Percentiles rank a stretch among this genome's conserved stretches.
Conservation (phyloP, 2,329 filamentous ascomycete species). For the Leptographium wingfieldii region DNA sequence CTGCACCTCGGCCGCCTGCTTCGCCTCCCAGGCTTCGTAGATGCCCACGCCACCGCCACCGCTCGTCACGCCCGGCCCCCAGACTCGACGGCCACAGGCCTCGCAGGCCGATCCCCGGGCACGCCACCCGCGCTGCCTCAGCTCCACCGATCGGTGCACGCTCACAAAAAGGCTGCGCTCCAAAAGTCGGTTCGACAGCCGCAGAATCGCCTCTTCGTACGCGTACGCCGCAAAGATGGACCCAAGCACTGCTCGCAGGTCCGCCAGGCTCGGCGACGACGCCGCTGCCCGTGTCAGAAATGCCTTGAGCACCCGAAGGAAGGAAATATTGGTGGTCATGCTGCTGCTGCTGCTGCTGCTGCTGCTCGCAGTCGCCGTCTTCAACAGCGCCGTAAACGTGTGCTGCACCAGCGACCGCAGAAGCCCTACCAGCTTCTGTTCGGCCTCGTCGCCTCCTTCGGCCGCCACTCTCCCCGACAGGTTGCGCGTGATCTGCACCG, state of each 20-base stretch:
- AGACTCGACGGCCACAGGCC: conserved; percentile 66
- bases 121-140: conserved; percentile 79
- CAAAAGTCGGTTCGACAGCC: conserved; percentile 72
- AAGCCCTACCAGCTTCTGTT: conserved; percentile 50
- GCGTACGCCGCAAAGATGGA: conserved; percentile 93
- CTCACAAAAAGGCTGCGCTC: conserved; percentile 81
- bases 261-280: conserved; percentile 73
- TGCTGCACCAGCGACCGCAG: conserved; percentile 77
- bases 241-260: conserved; percentile 70
- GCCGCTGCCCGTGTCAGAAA: conserved; percentile 76
- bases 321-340: conserved; percentile 39
- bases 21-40: conserved; percentile 71
- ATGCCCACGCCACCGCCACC: conserved; percentile 30
- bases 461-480: conserved; percentile 40
- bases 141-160: conserved; percentile 59
- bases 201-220: conserved; percentile 83
- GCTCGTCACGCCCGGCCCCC: conserved; percentile 69
- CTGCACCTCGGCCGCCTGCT: conserved; percentile 33
- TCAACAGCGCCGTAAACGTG: conserved; percentile 73
- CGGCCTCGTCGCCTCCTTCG: conserved; percentile 14
- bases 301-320: conserved; percentile 75
- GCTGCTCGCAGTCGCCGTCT: conserved; percentile 22
- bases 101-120: conserved; percentile 80
- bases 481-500: conserved; percentile 51
- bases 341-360: conserved; percentile 44